A percentile compares a stretch with the other conserved stretches of the same genome.
Evolutionary conservation across 768 basidiomycete species (phyloP).

Genomic region (Pulveroboletus frians): DNA sequence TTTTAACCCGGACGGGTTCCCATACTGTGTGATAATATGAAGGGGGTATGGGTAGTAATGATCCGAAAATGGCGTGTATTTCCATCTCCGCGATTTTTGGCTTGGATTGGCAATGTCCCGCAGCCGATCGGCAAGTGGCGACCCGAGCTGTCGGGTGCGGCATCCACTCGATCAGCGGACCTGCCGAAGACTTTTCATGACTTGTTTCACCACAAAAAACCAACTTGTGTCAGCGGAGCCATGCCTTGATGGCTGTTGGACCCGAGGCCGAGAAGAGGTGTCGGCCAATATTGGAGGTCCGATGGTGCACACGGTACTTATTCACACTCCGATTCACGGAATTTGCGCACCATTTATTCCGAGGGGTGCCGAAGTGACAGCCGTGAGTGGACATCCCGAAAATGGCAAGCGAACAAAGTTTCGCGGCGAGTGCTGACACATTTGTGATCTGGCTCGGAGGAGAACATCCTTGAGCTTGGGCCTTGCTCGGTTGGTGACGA

Average conservation of each 20-base stretch:
- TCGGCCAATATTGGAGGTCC: neutral
- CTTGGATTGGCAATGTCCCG: neutral
- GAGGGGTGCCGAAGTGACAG: too few relatives aligned
- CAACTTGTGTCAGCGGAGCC: too few relatives aligned
- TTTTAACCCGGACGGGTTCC: slow-evolving; percentile 1
- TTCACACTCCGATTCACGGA: neutral
- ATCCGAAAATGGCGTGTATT: neutral
- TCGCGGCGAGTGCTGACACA: neutral
- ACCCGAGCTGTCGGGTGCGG: neutral
- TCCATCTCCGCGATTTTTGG: slow-evolving; percentile 24
- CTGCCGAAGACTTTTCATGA: neutral
- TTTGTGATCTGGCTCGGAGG: too few relatives aligned
- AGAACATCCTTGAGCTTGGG: too few relatives aligned
- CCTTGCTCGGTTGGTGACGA: neutral
- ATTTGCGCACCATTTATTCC: too few relatives aligned
- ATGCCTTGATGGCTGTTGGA: neutral
- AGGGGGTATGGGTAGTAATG: neutral
- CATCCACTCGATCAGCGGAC: neutral
- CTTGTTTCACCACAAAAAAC: neutral
- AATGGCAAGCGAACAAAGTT: neutral
- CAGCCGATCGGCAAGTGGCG: slow-evolving; percentile 10
- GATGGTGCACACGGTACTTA: neutral
- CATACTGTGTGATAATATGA: slow-evolving; percentile 14
- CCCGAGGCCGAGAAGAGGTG: neutral
- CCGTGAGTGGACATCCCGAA: too few relatives aligned